Percentiles rank a stretch among this genome's conserved stretches.
Evolutionary conservation across 768 basidiomycete genomes (phyloP).

Genomic region (Chalciporus piperatus): DNA sequence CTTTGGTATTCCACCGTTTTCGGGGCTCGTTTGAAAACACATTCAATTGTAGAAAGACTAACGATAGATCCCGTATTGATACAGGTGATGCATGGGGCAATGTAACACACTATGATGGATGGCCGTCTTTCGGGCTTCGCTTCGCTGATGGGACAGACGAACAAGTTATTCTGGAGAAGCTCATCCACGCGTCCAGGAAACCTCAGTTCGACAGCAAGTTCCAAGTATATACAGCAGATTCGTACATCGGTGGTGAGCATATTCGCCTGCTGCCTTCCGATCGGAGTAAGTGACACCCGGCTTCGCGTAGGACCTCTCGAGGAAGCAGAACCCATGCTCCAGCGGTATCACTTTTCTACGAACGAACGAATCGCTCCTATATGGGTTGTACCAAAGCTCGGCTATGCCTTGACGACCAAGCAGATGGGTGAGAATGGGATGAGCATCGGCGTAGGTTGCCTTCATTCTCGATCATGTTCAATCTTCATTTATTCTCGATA

Average conservation of each 20-base stretch:
- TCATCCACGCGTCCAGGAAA: slow-evolving; percentile 50
- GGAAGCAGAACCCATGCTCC: slow-evolving; percentile 54
- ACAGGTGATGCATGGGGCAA: slow-evolving; percentile 26
- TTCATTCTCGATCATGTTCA: background rate
- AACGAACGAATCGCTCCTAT: slow-evolving; percentile 84
- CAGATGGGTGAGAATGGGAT: slow-evolving; percentile 58
- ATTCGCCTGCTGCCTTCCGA: background rate
- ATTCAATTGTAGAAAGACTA: background rate
- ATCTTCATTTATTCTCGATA: background rate
- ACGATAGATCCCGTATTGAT: background rate
- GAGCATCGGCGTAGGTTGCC: slow-evolving; percentile 67
- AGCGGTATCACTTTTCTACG: slow-evolving; percentile 70
- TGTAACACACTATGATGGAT: slow-evolving; percentile 69
- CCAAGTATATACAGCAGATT: slow-evolving; percentile 43
- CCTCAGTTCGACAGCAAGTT: slow-evolving; percentile 52
- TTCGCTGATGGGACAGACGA: slow-evolving; percentile 61
- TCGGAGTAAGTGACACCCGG: background rate
- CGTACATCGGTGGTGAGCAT: slow-evolving; percentile 21
- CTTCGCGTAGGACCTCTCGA: slow-evolving; percentile 7
- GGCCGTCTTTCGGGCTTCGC: slow-evolving; percentile 87
- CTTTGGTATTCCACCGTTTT: background rate
- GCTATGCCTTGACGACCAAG: slow-evolving; percentile 72
- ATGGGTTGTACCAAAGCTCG: slow-evolving; percentile 79
- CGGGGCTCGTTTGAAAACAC: background rate
- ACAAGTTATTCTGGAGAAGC: slow-evolving; percentile 50